Percentiles rank a stretch among this genome's conserved stretches.
Conservation (phyloP, 2,329 filamentous ascomycete species). For the Aphanocladium album region DNA sequence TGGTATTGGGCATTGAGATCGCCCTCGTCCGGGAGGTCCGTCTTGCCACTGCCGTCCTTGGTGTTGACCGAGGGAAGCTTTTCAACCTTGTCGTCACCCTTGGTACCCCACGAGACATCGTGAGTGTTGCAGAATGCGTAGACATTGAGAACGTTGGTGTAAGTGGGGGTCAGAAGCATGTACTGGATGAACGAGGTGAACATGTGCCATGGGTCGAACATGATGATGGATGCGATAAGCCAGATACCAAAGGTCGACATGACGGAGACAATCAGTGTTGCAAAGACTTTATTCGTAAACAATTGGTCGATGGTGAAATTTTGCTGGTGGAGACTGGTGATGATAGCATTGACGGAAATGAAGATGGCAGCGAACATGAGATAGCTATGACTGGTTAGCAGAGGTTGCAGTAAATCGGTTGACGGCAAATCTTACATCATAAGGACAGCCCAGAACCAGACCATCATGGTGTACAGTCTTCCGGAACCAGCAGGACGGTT, state of each 20-base stretch:
- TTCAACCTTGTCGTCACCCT: conserved; percentile 93
- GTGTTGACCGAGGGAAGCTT: conserved; percentile 83
- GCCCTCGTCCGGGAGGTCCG: conserved; percentile 89
- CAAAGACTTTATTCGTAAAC: conserved; percentile 85
- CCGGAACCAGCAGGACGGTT: conserved; percentile 94
- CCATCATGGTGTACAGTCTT: conserved; percentile 91
- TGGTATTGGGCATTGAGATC: conserved; percentile 96
- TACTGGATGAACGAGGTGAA: conserved; percentile 94
- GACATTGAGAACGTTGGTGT: conserved; percentile 97
- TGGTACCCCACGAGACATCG: conserved; percentile 97
- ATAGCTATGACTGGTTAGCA: conserved; percentile 51
- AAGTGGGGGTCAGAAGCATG: conserved; percentile 88
- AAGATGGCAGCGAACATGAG: conserved; percentile 92
- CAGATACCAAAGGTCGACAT: conserved; percentile 90
- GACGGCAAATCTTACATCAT: conserved; percentile 63
- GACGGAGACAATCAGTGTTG: conserved; percentile 88
- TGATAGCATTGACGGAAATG: conserved; percentile 84
- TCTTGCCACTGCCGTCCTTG: conserved; percentile 86
- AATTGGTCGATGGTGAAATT: conserved; percentile 65
- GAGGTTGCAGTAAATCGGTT: not conserved
- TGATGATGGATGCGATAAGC: conserved; percentile 84
- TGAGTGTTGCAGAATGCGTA: conserved; percentile 99
- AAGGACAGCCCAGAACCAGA: conserved; percentile 95
- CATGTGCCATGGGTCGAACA: conserved; percentile 99
- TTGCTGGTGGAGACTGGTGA: conserved; percentile 59